Conservation (phyloP, 768 basidiomycete genomes). For the Lanmaoa pseudosensibilis region DNA sequence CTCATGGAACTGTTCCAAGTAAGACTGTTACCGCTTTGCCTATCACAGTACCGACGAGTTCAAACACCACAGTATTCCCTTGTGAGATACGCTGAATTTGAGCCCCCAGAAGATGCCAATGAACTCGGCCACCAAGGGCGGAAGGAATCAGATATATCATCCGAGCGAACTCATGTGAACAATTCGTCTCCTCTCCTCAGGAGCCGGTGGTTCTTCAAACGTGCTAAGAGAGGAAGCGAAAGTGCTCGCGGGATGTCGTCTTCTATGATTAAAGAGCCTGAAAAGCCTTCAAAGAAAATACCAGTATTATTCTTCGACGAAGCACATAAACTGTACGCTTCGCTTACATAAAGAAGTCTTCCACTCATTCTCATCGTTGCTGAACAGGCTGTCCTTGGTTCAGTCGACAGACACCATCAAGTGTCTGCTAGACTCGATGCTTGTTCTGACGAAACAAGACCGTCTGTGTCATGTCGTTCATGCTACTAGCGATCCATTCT, state of each 20-base stretch:
- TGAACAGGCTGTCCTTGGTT: conserved; percentile 64
- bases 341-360: not conserved
- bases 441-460: conserved; percentile 86
- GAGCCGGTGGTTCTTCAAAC: conserved; percentile 30
- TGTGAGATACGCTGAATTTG: conserved; percentile 71
- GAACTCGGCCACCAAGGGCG: conserved; percentile 25
- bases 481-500: conserved; percentile 82
- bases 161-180: conserved; percentile 45
- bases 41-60: not conserved
- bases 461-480: conserved; percentile 81
- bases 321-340: conserved; percentile 72
- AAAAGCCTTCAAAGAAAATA: conserved; percentile 58
- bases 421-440: conserved; percentile 79
- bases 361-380: not conserved
- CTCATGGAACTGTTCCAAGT: conserved; percentile 86
- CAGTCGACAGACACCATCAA: conserved; percentile 82
- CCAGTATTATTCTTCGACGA: conserved; percentile 86
- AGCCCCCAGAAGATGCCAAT: conserved; percentile 38
- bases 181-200: conserved; percentile 30
- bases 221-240: conserved; percentile 25
- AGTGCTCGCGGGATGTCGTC: conserved; percentile 36
- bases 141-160: conserved; percentile 36
- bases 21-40: conserved; percentile 4
- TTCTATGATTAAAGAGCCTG: conserved; percentile 30
- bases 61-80: conserved; percentile 53